phyloP scores from a whole-genome alignment of 768 basidiomycete genomes.

The Macrolepiota dolichaula region DNA sequence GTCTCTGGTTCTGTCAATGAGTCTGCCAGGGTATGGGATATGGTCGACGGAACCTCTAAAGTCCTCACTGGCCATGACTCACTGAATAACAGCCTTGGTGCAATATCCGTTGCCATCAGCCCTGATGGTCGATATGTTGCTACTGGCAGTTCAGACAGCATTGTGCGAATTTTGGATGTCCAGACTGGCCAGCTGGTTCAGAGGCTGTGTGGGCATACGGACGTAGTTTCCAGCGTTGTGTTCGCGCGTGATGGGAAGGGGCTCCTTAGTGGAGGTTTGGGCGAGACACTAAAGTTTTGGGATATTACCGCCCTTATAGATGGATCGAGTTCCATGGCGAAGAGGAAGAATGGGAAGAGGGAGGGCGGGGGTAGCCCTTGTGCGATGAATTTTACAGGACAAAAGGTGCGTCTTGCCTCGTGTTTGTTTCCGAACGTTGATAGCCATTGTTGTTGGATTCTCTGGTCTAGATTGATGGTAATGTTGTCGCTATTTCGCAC shows the following conservation, averaged over 20 bases:
- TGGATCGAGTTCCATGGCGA: conserved; percentile 35
- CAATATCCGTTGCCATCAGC: conserved; percentile 71
- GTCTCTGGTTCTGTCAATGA: conserved; percentile 82
- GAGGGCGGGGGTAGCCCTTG: conserved; percentile 50
- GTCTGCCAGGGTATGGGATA: conserved; percentile 39
- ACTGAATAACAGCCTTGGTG: conserved; percentile 45
- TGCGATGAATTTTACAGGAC: conserved; percentile 77
- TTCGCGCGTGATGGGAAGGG: conserved; percentile 91
- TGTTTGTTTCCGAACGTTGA: conserved; percentile 25
- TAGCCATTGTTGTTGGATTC: conserved; percentile 21
- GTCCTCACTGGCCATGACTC: conserved; percentile 44
- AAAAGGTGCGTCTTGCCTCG: conserved; percentile 53
- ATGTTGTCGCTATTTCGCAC: conserved; percentile 57
- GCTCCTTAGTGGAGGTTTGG: conserved; percentile 84
- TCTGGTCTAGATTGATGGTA: conserved; percentile 42
- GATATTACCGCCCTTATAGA: conserved; percentile 75
- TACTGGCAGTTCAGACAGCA: conserved; percentile 63
- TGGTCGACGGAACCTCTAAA: conserved; percentile 26
- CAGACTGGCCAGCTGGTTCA: conserved; percentile 59
- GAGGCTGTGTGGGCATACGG: conserved; percentile 67
- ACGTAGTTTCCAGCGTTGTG: conserved; percentile 82
- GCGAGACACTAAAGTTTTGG: conserved; percentile 83
- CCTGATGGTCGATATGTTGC: conserved; percentile 66
- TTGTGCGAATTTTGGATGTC: conserved; percentile 78
- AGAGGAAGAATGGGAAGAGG: conserved; percentile 62